Percentiles rank a stretch among this genome's conserved stretches.
Conservation (phyloP, 345 rosid genomes). For the Populus simonii region DNA sequence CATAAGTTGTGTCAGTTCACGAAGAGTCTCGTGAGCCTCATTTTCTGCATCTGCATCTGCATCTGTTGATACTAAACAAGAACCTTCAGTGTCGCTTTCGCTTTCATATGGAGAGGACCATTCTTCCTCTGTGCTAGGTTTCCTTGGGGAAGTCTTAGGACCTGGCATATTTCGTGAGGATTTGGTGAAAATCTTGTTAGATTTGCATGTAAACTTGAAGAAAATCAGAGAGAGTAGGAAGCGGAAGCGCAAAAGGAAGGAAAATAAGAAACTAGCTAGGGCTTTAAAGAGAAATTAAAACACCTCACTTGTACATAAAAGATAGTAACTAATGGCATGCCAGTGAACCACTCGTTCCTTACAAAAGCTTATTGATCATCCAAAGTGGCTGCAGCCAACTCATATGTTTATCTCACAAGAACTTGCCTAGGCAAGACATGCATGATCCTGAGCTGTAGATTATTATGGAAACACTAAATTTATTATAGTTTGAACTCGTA, state of each 20-base stretch:
- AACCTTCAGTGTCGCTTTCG: neutral
- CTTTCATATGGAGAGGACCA: neutral
- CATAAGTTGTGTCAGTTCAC: neutral
- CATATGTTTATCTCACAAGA: neutral
- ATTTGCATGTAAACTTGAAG: neutral
- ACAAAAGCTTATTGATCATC: neutral
- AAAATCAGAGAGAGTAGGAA: too few relatives aligned
- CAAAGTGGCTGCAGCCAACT: neutral
- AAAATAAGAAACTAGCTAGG: too few relatives aligned
- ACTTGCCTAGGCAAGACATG: neutral
- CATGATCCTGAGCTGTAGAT: neutral
- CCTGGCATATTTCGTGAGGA: neutral
- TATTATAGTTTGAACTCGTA: neutral
- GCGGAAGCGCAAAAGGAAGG: too few relatives aligned
- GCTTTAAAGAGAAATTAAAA: too few relatives aligned
- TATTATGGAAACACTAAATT: neutral
- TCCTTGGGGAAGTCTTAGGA: neutral
- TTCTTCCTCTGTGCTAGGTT: neutral
- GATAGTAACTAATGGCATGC: neutral
- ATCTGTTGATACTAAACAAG: neutral
- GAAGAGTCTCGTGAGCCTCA: neutral
- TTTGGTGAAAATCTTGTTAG: neutral
- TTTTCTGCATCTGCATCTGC: neutral
- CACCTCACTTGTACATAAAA: too few relatives aligned
- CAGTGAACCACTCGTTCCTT: neutral